A percentile compares a stretch with the other conserved stretches of the same genome.
These are phyloP conservation scores for Cryphonectria radicalis DNA, from an alignment of 2,329 filamentous ascomycete genomes.

Conservation along the genomic window DNA sequence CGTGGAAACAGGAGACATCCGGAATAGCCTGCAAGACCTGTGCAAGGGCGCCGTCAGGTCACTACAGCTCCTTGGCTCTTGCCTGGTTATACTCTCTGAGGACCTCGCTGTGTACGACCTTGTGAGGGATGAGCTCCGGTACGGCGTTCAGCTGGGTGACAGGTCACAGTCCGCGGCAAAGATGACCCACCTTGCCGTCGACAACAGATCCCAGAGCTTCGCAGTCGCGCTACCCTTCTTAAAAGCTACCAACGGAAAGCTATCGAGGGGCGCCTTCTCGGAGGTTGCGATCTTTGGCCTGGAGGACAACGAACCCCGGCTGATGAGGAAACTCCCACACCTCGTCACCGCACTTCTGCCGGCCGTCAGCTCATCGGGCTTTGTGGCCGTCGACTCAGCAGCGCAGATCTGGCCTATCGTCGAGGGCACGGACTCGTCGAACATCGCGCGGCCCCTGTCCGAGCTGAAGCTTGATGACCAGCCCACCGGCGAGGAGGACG, in stretches of 20 bases:
- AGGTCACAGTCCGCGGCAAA: conserved; percentile 45
- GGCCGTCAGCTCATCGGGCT: conserved; percentile 68
- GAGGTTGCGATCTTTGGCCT: conserved; percentile 71
- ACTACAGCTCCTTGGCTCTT: conserved; percentile 73
- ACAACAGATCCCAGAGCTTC: conserved; percentile 67
- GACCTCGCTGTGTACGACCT: conserved; percentile 82
- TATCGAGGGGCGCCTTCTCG: conserved; percentile 46
- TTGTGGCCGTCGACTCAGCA: conserved; percentile 74
- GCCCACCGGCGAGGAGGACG: conserved; percentile 4
- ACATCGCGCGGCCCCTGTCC: conserved; percentile 59
- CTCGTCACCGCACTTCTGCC: conserved; percentile 71
- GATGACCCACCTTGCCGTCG: conserved; percentile 72
- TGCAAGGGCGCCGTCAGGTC: conserved; percentile 68
- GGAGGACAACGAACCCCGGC: conserved; percentile 61
- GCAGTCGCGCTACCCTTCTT: conserved; percentile 60
- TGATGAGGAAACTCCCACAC: conserved; percentile 59
- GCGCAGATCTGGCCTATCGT: conserved; percentile 71
- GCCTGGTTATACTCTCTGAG: conserved; percentile 75
- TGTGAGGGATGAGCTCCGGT: conserved; percentile 75
- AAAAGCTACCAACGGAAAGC: conserved; percentile 30
- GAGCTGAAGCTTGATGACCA: conserved; percentile 52
- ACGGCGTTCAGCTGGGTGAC: conserved; percentile 62
- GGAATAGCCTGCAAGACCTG: conserved; percentile 68
- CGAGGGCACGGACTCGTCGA: conserved; percentile 60
- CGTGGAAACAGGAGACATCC: conserved; percentile 67